phyloP scores from a whole-genome alignment of 1,139 yeast genomes.

The Maudiozyma humilis region DNA sequence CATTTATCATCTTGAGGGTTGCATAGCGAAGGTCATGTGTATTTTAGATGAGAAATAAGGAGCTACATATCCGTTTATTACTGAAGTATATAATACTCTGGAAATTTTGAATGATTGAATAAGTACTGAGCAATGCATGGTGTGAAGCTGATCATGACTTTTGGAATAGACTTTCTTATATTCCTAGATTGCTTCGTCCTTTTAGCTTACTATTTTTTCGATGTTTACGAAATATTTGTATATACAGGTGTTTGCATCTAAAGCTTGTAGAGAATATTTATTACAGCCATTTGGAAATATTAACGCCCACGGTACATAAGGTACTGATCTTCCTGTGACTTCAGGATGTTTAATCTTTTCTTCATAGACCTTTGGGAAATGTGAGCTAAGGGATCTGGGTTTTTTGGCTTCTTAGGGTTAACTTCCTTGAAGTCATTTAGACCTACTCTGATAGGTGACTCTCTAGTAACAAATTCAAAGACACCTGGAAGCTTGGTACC shows the following conservation, averaged over 20 bases:
- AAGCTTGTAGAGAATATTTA: neutral
- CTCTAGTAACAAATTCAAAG: slow-evolving; percentile 71
- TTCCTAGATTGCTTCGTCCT: too few relatives aligned
- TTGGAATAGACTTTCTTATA: too few relatives aligned
- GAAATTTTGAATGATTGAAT: too few relatives aligned
- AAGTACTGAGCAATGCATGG: too few relatives aligned
- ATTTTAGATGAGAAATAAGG: slow-evolving; percentile 13
- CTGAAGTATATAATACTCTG: too few relatives aligned
- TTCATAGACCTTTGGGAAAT: slow-evolving; percentile 59
- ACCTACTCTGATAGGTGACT: slow-evolving; percentile 66
- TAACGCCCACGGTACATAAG: slow-evolving; percentile 51
- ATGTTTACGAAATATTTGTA: slow-evolving; percentile 12
- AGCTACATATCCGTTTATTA: too few relatives aligned
- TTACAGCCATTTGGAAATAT: slow-evolving; percentile 1
- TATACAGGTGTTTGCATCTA: slow-evolving; percentile 1
- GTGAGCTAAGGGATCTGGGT: slow-evolving; percentile 18
- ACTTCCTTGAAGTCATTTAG: slow-evolving; percentile 43
- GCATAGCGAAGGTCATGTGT: slow-evolving; percentile 75
- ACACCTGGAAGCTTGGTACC: slow-evolving; percentile 88
- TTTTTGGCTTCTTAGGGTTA: slow-evolving; percentile 19
- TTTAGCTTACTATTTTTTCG: too few relatives aligned
- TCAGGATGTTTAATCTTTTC: slow-evolving; percentile 44
- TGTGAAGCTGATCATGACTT: too few relatives aligned
- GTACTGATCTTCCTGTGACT: slow-evolving; percentile 45
- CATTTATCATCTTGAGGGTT: slow-evolving; percentile 91